Percentiles rank a stretch among this genome's conserved stretches.
Conservation (phyloP, 805 yeast species). For the Candida hispaniensis region DNA sequence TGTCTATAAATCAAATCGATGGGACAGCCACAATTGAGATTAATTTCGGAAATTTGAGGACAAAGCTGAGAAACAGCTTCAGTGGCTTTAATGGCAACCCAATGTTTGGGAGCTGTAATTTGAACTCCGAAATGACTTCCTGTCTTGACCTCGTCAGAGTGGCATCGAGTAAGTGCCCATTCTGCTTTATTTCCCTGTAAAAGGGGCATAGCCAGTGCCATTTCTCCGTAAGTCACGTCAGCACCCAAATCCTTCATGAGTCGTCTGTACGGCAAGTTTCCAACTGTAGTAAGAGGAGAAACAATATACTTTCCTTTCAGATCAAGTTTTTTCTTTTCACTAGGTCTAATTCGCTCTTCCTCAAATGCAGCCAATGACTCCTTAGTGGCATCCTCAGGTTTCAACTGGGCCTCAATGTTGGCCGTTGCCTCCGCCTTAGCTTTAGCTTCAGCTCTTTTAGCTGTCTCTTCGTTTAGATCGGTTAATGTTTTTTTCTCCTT, state of each 20-base stretch:
- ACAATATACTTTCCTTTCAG: constrained; percentile 69
- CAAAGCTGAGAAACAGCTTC: constrained; percentile 57
- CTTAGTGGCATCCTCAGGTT: constrained; percentile 24
- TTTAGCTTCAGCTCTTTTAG: background rate
- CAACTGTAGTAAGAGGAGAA: constrained; percentile 95
- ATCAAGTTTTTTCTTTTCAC: constrained; percentile 72
- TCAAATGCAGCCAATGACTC: constrained; percentile 1
- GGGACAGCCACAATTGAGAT: constrained; percentile 95
- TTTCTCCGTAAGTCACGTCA: constrained; percentile 87
- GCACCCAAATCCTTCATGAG: constrained; percentile 86
- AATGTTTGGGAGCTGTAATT: constrained; percentile 79
- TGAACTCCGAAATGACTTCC: constrained; percentile 85
- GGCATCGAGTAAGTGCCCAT: constrained; percentile 96
- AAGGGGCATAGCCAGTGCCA: constrained; percentile 82
- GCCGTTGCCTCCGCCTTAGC: constrained; percentile 29
- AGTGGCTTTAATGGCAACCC: constrained; percentile 92
- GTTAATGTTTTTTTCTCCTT: constrained; percentile 27
- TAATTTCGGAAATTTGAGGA: constrained; percentile 63
- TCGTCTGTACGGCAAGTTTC: constrained; percentile 90
- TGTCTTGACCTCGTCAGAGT: constrained; percentile 48
- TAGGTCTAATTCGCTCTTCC: constrained; percentile 27
- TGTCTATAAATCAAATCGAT: constrained; percentile 86
- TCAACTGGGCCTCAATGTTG: constrained; percentile 70
- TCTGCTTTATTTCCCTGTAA: constrained; percentile 86
- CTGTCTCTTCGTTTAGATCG: constrained; percentile 14